Evolutionary conservation across 2,329 filamentous ascomycete genomes (phyloP).

Genomic region (Penicillium decumbens): DNA sequence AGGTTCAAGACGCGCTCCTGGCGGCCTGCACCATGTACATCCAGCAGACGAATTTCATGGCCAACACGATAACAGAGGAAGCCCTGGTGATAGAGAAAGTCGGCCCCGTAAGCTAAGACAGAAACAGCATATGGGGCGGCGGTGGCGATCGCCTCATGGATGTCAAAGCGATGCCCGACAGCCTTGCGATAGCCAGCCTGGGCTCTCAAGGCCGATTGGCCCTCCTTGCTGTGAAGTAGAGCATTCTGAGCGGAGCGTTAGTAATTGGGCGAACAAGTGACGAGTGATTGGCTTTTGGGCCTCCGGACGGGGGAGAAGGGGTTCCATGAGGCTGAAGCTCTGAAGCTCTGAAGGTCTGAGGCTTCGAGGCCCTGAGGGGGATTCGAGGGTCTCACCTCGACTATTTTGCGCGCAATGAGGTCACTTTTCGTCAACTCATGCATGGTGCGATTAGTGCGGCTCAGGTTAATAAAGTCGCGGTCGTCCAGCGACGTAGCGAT

Average conservation of each 20-base stretch:
- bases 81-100: slow-evolving; percentile 61
- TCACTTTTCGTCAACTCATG: slow-evolving; percentile 51
- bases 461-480: slow-evolving; percentile 56
- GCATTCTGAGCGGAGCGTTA: slow-evolving; percentile 35
- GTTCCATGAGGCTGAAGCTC: background rate
- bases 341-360: background rate
- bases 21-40: slow-evolving; percentile 50
- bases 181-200: slow-evolving; percentile 49
- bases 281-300: background rate
- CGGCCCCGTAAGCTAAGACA: slow-evolving; percentile 56
- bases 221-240: slow-evolving; percentile 45
- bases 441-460: slow-evolving; percentile 51
- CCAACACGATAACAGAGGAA: slow-evolving; percentile 60
- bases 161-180: slow-evolving; percentile 58
- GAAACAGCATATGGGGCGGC: slow-evolving; percentile 60
- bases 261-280: background rate
- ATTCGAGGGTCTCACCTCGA: slow-evolving; percentile 48
- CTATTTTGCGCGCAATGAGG: slow-evolving; percentile 53
- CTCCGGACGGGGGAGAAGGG: background rate
- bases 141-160: slow-evolving; percentile 56
- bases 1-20: slow-evolving; percentile 57
- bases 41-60: slow-evolving; percentile 54
- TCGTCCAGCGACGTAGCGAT: slow-evolving; percentile 54
- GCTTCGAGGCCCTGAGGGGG: background rate
- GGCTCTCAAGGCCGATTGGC: slow-evolving; percentile 34